These are phyloP conservation scores for Talaromyces sp. DNA, from an alignment of 2,329 filamentous ascomycete species.

Conservation along the genomic window DNA sequence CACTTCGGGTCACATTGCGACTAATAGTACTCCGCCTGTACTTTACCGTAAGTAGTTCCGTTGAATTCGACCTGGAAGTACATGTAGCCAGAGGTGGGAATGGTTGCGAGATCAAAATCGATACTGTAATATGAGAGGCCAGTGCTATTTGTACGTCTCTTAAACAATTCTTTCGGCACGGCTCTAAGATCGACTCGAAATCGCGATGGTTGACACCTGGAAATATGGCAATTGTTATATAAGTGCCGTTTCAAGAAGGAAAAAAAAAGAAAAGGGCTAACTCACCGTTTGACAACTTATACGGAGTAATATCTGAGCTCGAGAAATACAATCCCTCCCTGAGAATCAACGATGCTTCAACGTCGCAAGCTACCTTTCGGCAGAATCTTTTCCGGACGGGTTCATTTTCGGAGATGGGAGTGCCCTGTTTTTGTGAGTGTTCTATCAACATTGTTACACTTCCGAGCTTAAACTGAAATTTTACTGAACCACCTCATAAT, in stretches of 20 bases:
- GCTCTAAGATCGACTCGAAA: conserved; percentile 25
- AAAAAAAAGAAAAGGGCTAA: no score
- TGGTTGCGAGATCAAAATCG: conserved; percentile 22
- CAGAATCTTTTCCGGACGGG: conserved; percentile 23
- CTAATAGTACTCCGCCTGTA: conserved; percentile 26
- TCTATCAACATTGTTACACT: no score
- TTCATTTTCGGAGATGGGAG: conserved; percentile 21
- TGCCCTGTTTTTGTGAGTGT: no score
- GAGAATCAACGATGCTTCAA: no score
- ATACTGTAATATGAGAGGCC: conserved; percentile 24
- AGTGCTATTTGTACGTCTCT: conserved; percentile 21
- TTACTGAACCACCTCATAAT: conserved; percentile 28
- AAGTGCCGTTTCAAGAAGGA: no score
- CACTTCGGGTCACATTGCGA: no score
- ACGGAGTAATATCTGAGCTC: conserved; percentile 13
- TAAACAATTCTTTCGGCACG: conserved; percentile 26
- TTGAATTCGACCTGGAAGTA: conserved; percentile 30
- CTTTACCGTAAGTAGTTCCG: conserved; percentile 27
- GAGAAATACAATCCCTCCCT: no score
- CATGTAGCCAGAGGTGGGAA: conserved; percentile 26
- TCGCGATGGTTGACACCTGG: no score
- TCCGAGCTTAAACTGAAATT: no score
- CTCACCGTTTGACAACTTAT: no score
- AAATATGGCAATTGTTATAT: no score
- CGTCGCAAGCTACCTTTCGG: accelerated